phyloP scores from a whole-genome alignment of 345 rosid genomes.

The Chamaenerion angustifolium region DNA sequence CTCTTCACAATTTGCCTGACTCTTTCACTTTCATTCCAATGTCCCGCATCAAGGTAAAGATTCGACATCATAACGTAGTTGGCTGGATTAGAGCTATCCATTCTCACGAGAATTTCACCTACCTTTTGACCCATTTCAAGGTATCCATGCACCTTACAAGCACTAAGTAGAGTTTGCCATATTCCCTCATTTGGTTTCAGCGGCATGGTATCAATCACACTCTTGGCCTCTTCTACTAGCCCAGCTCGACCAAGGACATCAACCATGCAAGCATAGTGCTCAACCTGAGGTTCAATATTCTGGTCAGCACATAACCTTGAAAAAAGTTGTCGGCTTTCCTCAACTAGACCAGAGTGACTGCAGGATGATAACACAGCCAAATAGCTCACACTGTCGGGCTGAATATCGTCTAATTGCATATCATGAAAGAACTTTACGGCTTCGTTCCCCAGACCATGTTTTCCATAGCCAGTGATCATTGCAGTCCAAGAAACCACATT shows the following conservation, averaged over 20 bases:
- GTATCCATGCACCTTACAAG: constrained; percentile 64
- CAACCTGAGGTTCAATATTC: constrained; percentile 37
- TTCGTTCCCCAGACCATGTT: constrained; percentile 65
- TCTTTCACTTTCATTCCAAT: constrained; percentile 48
- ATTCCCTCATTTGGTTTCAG: constrained; percentile 47
- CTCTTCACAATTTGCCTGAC: constrained; percentile 34
- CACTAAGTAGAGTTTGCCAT: constrained; percentile 89
- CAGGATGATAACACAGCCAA: constrained; percentile 74
- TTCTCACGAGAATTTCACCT: constrained; percentile 36
- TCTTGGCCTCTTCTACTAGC: constrained; percentile 51
- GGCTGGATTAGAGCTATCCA: constrained; percentile 50
- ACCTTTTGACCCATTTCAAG: constrained; percentile 54
- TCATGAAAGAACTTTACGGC: constrained; percentile 38
- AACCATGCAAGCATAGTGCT: constrained; percentile 78
- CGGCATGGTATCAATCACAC: constrained; percentile 54
- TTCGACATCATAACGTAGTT: constrained; percentile 82
- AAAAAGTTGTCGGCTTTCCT: constrained; percentile 52
- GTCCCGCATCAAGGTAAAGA: constrained; percentile 58
- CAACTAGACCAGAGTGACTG: constrained; percentile 70
- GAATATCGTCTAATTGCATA: constrained; percentile 34
- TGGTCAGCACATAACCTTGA: constrained; percentile 27
- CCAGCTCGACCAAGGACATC: constrained; percentile 84
- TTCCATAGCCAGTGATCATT: constrained; percentile 83
- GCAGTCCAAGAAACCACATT: constrained; percentile 85
- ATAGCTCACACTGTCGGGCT: constrained; percentile 72